Evolutionary conservation across 2,329 filamentous ascomycete species (phyloP).

Genomic region (Colletotrichum sp.): DNA sequence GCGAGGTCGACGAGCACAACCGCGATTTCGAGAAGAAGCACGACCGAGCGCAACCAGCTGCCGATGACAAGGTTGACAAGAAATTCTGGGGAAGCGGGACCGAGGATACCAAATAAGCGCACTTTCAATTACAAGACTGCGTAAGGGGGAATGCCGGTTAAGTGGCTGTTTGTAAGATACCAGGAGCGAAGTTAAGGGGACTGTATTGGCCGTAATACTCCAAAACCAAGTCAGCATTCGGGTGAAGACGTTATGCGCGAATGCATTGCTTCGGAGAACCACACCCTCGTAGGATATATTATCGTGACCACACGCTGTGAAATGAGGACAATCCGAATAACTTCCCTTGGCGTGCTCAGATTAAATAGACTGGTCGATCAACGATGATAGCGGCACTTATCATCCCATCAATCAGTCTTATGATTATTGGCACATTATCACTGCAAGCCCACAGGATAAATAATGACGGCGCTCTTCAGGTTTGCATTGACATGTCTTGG

Average conservation of each 20-base stretch:
- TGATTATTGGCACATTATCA: accelerated
- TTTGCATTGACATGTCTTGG: neutral
- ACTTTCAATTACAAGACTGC: too few relatives aligned
- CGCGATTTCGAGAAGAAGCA: slow-evolving; percentile 60
- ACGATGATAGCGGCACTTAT: neutral
- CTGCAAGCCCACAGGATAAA: accelerated
- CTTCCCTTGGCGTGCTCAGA: neutral
- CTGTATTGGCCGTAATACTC: neutral
- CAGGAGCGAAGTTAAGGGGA: too few relatives aligned
- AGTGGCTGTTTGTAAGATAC: neutral
- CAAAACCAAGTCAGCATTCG: neutral
- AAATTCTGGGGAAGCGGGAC: slow-evolving; percentile 50
- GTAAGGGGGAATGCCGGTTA: neutral
- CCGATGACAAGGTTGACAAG: slow-evolving; percentile 58
- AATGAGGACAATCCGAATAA: accelerated
- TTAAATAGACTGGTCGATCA: accelerated
- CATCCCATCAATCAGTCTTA: neutral
- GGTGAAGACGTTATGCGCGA: accelerated
- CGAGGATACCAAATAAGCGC: neutral
- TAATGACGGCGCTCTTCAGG: too few relatives aligned
- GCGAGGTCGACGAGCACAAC: slow-evolving; percentile 65
- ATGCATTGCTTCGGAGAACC: neutral
- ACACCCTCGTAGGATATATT: neutral
- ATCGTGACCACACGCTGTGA: accelerated
- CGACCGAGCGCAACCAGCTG: slow-evolving; percentile 46